A percentile compares a stretch with the other conserved stretches of the same genome.
Conservation (phyloP, 192 early-diverging fungal genomes). For the Phycomyces blakesleeanus region DNA sequence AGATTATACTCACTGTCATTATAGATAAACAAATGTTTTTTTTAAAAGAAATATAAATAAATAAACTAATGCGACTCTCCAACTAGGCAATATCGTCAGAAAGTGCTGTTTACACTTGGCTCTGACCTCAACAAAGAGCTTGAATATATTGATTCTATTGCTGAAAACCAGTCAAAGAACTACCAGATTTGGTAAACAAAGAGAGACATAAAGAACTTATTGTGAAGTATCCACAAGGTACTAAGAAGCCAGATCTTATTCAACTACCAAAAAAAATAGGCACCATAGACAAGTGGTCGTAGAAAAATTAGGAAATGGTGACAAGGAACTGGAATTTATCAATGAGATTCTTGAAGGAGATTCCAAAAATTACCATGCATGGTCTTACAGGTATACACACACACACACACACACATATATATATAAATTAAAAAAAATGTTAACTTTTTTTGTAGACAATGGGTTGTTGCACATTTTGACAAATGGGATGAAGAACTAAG, state of each 20-base stretch:
- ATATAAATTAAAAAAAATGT: background rate
- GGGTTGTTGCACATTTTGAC: conserved; percentile 74
- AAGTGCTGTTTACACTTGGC: conserved; percentile 65
- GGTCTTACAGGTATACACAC: conserved; percentile 74
- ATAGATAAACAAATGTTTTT: background rate
- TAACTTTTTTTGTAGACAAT: conserved; percentile 62
- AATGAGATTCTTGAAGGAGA: conserved; percentile 68
- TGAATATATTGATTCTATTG: conserved; percentile 69
- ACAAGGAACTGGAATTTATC: conserved; percentile 71
- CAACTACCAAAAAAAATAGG: too few species aligned
- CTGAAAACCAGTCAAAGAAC: conserved; percentile 79
- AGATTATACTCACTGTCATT: background rate
- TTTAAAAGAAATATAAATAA: too few species aligned
- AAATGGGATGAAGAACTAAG: conserved; percentile 76
- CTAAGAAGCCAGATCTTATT: too few species aligned
- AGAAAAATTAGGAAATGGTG: conserved; percentile 48
- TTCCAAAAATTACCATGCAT: conserved; percentile 98
- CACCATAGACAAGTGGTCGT: conserved; percentile 80
- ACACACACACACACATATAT: background rate
- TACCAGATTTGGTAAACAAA: conserved; percentile 86
- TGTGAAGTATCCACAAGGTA: too few species aligned
- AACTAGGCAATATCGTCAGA: conserved; percentile 77
- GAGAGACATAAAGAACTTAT: too few species aligned
- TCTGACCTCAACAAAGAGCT: conserved; percentile 70
- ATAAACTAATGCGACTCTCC: too few species aligned